Evolutionary conservation across 257 asterid genomes (phyloP), one percentile per base, ranked within the genome.

Genomic region (Anisodus tanguticus): DNA sequence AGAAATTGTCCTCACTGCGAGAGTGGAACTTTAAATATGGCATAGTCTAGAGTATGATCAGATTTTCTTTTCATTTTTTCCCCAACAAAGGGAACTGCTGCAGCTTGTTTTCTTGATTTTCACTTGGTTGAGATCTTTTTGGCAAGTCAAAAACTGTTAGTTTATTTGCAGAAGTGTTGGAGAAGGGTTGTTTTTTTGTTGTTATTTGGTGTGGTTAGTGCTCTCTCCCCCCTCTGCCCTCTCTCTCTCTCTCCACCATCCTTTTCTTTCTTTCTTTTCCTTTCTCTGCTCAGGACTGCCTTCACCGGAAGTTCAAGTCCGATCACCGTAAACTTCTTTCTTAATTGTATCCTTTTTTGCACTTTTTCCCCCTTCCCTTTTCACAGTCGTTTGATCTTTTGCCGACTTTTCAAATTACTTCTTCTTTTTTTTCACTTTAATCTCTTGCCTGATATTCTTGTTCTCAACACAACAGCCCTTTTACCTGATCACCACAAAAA

Each of bases 321-420:
- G n/a, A n/a, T n/a, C n/a, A n/a, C n/a, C n/a, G n/a, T n/a, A n/a
- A n/a, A n/a, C n/a, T n/a, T n/a, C n/a, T n/a, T n/a, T n/a, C n/a
- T n/a, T n/a, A n/a, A n/a, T n/a, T n/a, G n/a, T n/a, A n/a, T n/a
- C n/a, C n/a, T n/a, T n/a, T n/a, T n/a, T n/a, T n/a, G n/a, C n/a
- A n/a, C 94, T 90, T 93, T 68, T 92, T 89, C 71, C 41, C 86
- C 77, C 84, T 77, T 71, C 60, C 55, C 80, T 80, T 79, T 82
- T 83, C 54, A 35, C 22, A 31, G 10, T 43, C 47, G 43, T 82
- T 81, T 62, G 83, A 84, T 84, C 83, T 82, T 66, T 71, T 87
- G 86, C 55, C 8, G 77, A 68, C 79, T 15, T 83, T 85, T 11
- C 62, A 80, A 70, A 81, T 85, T 88, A 12, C 43, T 39, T 39